Evolutionary conservation across 2,329 filamentous ascomycete species (phyloP).

Genomic region (Ophiostoma himal-ulmi): DNA sequence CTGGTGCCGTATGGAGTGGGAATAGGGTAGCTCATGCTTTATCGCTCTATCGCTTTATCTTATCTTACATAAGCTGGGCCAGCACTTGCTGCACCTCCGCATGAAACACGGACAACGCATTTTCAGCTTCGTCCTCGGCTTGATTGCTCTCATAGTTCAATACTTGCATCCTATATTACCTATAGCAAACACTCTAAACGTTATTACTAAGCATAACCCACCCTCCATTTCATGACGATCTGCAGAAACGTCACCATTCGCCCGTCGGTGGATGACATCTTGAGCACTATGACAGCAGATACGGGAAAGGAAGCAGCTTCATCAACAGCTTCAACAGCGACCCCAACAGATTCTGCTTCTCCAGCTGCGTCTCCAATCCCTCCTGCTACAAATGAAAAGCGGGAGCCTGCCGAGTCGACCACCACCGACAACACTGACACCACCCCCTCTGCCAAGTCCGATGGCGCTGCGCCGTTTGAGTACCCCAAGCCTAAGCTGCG

Average conservation of each 20-base stretch:
- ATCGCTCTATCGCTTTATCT: not conserved
- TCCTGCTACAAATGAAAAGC: not conserved
- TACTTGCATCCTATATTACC: not conserved
- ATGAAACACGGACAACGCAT: not conserved
- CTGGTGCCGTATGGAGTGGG: not conserved
- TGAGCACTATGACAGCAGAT: not conserved
- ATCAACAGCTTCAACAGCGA: not conserved
- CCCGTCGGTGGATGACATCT: not conserved
- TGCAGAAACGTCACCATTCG: not conserved
- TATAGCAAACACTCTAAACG: not conserved
- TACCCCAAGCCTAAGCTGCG: slow-evolving; percentile 52
- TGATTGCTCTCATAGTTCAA: not conserved
- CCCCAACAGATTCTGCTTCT: not conserved
- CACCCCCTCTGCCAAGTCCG: not conserved
- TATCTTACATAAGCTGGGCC: not conserved
- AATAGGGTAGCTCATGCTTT: not conserved
- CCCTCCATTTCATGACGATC: slow-evolving; percentile 1
- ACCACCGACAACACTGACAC: not conserved
- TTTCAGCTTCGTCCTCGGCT: not conserved
- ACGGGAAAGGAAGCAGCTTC: not conserved
- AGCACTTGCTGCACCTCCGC: not conserved
- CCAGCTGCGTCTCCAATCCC: not conserved
- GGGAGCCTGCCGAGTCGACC: not conserved
- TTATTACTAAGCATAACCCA: not conserved
- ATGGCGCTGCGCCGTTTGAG: not conserved